Percentiles rank a stretch among this genome's conserved stretches.
phyloP scores from a whole-genome alignment of 768 basidiomycete species.

The Tephrocybe sp. region DNA sequence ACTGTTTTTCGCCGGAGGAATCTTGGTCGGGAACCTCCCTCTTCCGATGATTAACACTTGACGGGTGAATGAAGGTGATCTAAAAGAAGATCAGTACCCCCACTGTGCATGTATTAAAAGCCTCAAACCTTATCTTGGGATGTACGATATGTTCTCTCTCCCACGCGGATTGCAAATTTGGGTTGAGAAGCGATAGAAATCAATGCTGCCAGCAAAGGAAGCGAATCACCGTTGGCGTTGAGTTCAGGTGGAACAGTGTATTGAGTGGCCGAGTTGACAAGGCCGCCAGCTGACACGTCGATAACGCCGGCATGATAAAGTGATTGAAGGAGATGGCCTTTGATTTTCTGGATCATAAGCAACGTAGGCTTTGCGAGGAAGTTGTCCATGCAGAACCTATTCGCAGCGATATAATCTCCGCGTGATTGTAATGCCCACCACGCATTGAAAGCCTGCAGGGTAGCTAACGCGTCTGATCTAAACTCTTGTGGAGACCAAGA shows the following conservation, averaged over 20 bases:
- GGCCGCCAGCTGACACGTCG: slow-evolving; percentile 73
- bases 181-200: slow-evolving; percentile 87
- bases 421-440: slow-evolving; percentile 76
- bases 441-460: slow-evolving; percentile 74
- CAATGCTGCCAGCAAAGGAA: slow-evolving; percentile 78
- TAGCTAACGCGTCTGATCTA: slow-evolving; percentile 81
- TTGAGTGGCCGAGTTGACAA: slow-evolving; percentile 32
- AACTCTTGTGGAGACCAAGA: slow-evolving; percentile 81
- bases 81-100: slow-evolving; percentile 28
- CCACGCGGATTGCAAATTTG: slow-evolving; percentile 82
- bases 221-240: slow-evolving; percentile 70
- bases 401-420: slow-evolving; percentile 65
- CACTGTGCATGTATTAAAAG: neutral
- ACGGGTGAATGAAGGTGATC: slow-evolving; percentile 79
- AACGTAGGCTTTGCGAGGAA: slow-evolving; percentile 89
- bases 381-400: slow-evolving; percentile 79
- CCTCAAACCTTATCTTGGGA: slow-evolving; percentile 75
- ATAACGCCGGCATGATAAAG: slow-evolving; percentile 82
- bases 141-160: slow-evolving; percentile 70
- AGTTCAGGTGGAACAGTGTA: slow-evolving; percentile 61
- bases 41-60: slow-evolving; percentile 81
- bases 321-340: slow-evolving; percentile 72
- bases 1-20: slow-evolving; percentile 58
- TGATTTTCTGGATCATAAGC: slow-evolving; percentile 77
- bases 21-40: slow-evolving; percentile 34